Evolutionary conservation across 148 eudicot genomes (phyloP).

Genomic region (Rhododendron ovatum): DNA sequence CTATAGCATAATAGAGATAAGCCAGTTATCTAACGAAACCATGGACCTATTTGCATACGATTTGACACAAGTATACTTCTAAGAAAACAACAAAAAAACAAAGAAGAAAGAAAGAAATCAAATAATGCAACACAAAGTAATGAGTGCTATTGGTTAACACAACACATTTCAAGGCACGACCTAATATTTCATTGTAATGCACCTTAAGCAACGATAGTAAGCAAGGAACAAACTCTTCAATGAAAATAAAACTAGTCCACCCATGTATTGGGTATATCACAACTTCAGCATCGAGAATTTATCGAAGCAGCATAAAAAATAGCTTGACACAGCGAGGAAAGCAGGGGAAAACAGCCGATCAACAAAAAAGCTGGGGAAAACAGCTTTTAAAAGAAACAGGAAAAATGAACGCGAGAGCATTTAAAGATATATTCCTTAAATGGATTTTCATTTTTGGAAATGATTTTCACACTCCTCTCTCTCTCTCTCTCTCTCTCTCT

Average conservation of each 20-base stretch:
- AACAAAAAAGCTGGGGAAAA: background rate
- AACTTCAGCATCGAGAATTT: background rate
- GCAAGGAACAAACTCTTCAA: background rate
- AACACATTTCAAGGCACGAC: background rate
- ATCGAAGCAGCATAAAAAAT: background rate
- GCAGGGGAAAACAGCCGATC: background rate
- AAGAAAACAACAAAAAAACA: too few relatives aligned
- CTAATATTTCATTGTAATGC: too few relatives aligned
- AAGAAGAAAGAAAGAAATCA: background rate
- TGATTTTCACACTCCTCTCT: too few relatives aligned
- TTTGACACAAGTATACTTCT: background rate
- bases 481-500: too few relatives aligned
- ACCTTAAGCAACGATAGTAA: background rate
- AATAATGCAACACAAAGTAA: background rate
- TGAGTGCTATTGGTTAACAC: background rate
- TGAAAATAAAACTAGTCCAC: background rate
- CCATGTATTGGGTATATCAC: background rate
- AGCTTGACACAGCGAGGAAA: background rate
- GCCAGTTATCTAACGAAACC: slow-evolving; percentile 4
- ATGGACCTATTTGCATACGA: background rate
- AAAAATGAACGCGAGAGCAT: background rate
- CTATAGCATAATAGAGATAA: slow-evolving; percentile 23
- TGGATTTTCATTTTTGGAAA: background rate
- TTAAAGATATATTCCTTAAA: background rate
- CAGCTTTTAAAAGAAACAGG: background rate